Base-by-base conservation (phyloP, 805 yeast species). In the Candida verbasci region DNA sequence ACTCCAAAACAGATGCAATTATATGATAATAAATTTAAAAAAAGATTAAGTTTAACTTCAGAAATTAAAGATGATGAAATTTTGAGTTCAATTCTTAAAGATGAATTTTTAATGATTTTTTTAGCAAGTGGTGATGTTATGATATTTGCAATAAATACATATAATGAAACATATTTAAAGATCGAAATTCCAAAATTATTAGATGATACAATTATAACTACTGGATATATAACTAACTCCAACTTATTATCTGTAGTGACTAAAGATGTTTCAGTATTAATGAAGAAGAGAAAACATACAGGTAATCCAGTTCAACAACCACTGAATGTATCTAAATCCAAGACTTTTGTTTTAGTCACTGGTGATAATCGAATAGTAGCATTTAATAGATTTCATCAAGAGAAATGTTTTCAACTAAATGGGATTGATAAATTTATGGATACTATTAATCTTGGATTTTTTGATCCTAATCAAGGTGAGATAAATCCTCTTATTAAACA, bases 401-500 rank as follows among this genome's bases (percentile, higher is more conserved):
- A 76, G 47, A 67, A 70, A 42, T 76, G 78, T 29, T 74, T 60
- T 43, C 80, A 76, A 49, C 62, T 76, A 31, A 69, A 68, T 35
- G 68, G 70, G 29, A 65, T 74, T 25, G 72, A 68, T 33, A 69
- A 62, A 37, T 70, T 74, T 41, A 62, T 75, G 1, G 71, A 70
- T 36, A 56, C 48, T 14, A 49, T 76, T 26, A 53, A 52, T 12
- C 56, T 76, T 23, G 70, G 65, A 1, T 59, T 65, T 34, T 76
- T 76, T 60, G 77, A 75, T 40, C 71, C 70, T 8, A 63, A 59
- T 35, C 72, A 72, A 24, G 62, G 71, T 1, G 69, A 74, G 22
- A 87, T 87, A 9, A 89, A 82, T 61, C 89, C 89, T 2, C 74
- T 75, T 27, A 75, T 83, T 45, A 84, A 83, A 51, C 86, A 84